Conservation (phyloP, 257 asterid genomes). For the Primulina huaijiensis region DNA sequence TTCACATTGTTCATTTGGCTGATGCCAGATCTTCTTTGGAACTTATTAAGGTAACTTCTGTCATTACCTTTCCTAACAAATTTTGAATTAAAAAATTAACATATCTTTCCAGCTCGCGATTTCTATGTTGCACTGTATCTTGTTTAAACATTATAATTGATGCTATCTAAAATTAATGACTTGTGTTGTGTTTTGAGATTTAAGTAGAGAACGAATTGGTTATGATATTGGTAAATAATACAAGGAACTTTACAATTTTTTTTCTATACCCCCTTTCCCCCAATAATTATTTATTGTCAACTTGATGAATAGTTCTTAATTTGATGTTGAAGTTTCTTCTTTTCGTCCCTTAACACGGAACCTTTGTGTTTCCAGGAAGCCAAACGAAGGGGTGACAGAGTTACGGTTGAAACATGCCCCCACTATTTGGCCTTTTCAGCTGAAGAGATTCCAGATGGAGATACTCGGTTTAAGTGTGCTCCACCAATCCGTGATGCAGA, state of each 20-base stretch:
- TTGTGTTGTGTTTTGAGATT: neutral
- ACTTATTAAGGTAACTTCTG: conserved; percentile 63
- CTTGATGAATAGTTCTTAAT: neutral
- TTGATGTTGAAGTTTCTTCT: neutral
- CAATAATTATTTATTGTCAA: neutral
- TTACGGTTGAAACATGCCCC: conserved; percentile 94
- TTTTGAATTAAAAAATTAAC: neutral
- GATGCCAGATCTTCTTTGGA: conserved; percentile 79
- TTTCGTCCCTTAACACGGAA: neutral
- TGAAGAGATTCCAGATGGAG: conserved; percentile 89
- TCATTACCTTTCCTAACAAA: neutral
- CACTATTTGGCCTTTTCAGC: conserved; percentile 97
- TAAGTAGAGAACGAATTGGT: neutral
- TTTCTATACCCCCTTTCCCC: neutral
- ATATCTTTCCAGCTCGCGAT: neutral
- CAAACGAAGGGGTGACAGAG: conserved; percentile 72
- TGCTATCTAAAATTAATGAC: neutral
- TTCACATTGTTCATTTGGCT: conserved; percentile 86
- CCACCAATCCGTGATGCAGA: conserved; percentile 92
- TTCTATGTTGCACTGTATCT: neutral
- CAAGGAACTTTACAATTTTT: neutral
- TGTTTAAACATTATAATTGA: neutral
- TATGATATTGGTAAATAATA: neutral
- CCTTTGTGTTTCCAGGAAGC: conserved; percentile 54
- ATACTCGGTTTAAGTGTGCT: conserved; percentile 93